These are phyloP conservation scores for Euphrasia arctica DNA, from an alignment of 305 asterid species.

Conservation along the genomic window DNA sequence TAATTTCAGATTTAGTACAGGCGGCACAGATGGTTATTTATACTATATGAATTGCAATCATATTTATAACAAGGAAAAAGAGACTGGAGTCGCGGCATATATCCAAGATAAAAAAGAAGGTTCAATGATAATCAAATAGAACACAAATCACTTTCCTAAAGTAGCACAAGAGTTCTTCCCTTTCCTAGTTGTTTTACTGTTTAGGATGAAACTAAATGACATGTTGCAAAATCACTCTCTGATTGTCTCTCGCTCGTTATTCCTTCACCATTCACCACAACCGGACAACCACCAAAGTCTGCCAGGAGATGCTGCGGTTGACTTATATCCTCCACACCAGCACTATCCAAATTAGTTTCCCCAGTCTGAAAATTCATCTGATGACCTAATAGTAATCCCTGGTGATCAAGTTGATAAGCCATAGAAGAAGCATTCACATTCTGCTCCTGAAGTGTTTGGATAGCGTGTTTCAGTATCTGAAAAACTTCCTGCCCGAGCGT, in stretches of 20 bases:
- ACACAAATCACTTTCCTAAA: too few relatives aligned
- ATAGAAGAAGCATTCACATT: slow-evolving; percentile 29
- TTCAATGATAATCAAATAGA: neutral
- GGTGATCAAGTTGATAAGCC: slow-evolving; percentile 32
- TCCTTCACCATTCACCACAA: neutral
- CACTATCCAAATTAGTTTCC: neutral
- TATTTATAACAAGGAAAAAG: neutral
- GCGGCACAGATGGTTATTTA: too few relatives aligned
- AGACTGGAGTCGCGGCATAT: neutral
- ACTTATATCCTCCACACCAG: neutral
- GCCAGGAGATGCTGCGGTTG: neutral
- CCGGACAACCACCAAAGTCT: neutral
- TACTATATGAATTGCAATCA: too few relatives aligned
- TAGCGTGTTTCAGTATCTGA: slow-evolving; percentile 40
- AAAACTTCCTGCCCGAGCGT: slow-evolving; percentile 44
- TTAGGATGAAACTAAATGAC: neutral
- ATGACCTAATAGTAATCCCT: slow-evolving; percentile 24
- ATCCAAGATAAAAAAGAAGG: neutral
- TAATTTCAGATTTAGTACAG: too few relatives aligned
- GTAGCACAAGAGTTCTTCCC: too few relatives aligned
- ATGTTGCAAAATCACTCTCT: neutral
- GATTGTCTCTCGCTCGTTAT: neutral
- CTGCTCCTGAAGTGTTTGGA: slow-evolving; percentile 40
- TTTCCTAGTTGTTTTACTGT: too few relatives aligned
- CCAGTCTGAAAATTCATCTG: neutral